These are phyloP conservation scores for Rheum nobile DNA, from an alignment of 148 eudicot species.

Conservation along the genomic window DNA sequence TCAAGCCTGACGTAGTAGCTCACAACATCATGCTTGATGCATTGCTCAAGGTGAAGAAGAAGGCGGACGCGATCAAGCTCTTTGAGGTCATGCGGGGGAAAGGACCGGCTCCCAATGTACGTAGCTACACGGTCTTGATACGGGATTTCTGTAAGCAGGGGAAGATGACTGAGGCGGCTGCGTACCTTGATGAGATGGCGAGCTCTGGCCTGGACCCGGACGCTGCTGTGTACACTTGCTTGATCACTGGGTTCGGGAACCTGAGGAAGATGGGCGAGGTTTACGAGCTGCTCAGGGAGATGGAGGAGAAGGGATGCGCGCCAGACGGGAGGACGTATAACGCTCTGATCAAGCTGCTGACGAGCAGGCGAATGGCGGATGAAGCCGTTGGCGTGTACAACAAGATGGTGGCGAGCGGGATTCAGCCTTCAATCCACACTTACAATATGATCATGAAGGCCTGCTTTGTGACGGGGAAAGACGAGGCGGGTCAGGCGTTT, in stretches of 20 bases:
- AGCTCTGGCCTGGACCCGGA: slow-evolving; percentile 59
- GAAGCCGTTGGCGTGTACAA: slow-evolving; percentile 64
- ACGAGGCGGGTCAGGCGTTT: slow-evolving; percentile 55
- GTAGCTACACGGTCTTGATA: slow-evolving; percentile 71
- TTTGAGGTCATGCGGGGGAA: slow-evolving; percentile 76
- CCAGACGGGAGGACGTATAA: slow-evolving; percentile 64
- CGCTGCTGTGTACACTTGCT: slow-evolving; percentile 70
- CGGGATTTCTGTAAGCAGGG: slow-evolving; percentile 65
- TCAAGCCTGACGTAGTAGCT: slow-evolving; percentile 67
- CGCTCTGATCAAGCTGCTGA: slow-evolving; percentile 73
- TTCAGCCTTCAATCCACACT: slow-evolving; percentile 66
- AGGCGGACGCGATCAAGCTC: slow-evolving; percentile 69
- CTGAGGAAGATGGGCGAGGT: slow-evolving; percentile 68
- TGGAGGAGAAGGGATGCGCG: slow-evolving; percentile 65
- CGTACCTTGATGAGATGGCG: slow-evolving; percentile 55
- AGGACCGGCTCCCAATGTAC: slow-evolving; percentile 68
- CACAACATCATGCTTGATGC: slow-evolving; percentile 83
- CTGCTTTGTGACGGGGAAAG: slow-evolving; percentile 34
- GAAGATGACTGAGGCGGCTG: slow-evolving; percentile 53
- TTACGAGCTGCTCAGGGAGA: slow-evolving; percentile 47
- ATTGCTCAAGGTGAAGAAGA: slow-evolving; percentile 50
- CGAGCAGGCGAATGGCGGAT: slow-evolving; percentile 59
- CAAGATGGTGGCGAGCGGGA: slow-evolving; percentile 50
- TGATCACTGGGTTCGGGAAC: slow-evolving; percentile 79
- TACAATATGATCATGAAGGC: slow-evolving; percentile 87